Conservation (phyloP, 176 grass and related monocot genomes). For the Avena insularis region DNA sequence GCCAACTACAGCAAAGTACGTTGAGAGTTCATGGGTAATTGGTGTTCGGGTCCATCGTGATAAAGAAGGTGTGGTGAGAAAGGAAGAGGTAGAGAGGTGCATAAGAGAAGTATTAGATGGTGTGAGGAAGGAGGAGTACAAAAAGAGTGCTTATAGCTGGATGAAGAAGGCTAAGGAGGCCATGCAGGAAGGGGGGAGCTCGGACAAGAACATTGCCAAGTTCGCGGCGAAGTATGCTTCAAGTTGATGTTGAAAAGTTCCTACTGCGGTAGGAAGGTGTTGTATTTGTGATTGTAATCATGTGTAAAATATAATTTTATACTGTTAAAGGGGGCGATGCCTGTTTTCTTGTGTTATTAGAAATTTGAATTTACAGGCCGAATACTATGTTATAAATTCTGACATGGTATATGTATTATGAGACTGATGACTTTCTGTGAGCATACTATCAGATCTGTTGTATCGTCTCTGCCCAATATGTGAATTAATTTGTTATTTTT, state of each 20-base stretch:
- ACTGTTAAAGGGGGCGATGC: background rate
- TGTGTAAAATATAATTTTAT: background rate
- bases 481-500: background rate
- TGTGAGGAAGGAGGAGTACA: background rate
- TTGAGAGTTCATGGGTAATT: slow-evolving; percentile 42
- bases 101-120: slow-evolving; percentile 38
- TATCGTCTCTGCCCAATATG: background rate
- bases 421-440: background rate
- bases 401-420: background rate
- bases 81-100: slow-evolving; percentile 42
- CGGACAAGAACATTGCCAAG: slow-evolving; percentile 25
- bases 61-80: background rate
- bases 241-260: background rate
- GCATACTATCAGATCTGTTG: background rate
- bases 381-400: background rate
- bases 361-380: background rate
- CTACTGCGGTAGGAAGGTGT: background rate
- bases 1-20: slow-evolving; percentile 43
- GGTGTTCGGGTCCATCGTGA: background rate
- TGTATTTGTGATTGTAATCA: background rate
- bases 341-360: background rate
- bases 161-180: slow-evolving; percentile 33
- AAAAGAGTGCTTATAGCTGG: background rate
- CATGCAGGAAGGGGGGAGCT: slow-evolving; percentile 29
- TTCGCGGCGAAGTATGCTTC: background rate